Percentiles rank a stretch among this genome's conserved stretches.
Conservation (phyloP, 2,329 filamentous ascomycete species). For the Ophiostoma quercus region DNA sequence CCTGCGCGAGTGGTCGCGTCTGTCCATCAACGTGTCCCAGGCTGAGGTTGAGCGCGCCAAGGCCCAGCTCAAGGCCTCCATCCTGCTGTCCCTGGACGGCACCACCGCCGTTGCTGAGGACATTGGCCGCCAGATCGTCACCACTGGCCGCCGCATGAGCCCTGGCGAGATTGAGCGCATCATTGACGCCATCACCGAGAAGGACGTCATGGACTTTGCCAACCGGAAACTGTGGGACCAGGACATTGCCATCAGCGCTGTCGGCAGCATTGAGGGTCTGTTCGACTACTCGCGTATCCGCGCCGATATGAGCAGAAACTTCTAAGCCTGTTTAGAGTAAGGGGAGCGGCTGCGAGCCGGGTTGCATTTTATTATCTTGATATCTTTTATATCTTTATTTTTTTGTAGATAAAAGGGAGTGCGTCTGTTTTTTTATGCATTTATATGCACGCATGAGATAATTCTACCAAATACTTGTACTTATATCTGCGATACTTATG, state of each 20-base stretch:
- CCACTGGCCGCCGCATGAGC: slow-evolving; percentile 84
- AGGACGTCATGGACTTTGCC: slow-evolving; percentile 96
- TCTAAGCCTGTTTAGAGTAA: slow-evolving; percentile 28
- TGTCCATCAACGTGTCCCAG: slow-evolving; percentile 80
- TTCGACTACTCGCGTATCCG: slow-evolving; percentile 58
- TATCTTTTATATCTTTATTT: slow-evolving; percentile 6
- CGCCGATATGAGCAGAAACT: slow-evolving; percentile 38
- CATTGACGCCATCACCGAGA: slow-evolving; percentile 83
- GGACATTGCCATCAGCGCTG: slow-evolving; percentile 88
- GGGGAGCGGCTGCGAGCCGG: not conserved
- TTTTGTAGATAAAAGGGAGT: slow-evolving; percentile 15
- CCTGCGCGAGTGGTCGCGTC: slow-evolving; percentile 94
- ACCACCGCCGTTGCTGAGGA: slow-evolving; percentile 97
- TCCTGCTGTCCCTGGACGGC: slow-evolving; percentile 93
- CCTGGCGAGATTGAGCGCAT: slow-evolving; percentile 92
- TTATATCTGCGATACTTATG: too few species aligned
- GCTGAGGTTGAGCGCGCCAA: slow-evolving; percentile 97
- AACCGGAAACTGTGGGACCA: slow-evolving; percentile 95
- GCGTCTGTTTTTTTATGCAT: slow-evolving; percentile 3
- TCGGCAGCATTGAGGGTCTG: slow-evolving; percentile 84
- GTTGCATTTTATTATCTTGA: slow-evolving; percentile 8
- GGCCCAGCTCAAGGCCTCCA: slow-evolving; percentile 97
- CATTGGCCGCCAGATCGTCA: slow-evolving; percentile 97
- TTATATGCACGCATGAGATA: slow-evolving; percentile 8
- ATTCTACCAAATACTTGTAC: not conserved